Evolutionary conservation across 345 rosid species (phyloP).

Genomic region (Iberis pinnata): DNA sequence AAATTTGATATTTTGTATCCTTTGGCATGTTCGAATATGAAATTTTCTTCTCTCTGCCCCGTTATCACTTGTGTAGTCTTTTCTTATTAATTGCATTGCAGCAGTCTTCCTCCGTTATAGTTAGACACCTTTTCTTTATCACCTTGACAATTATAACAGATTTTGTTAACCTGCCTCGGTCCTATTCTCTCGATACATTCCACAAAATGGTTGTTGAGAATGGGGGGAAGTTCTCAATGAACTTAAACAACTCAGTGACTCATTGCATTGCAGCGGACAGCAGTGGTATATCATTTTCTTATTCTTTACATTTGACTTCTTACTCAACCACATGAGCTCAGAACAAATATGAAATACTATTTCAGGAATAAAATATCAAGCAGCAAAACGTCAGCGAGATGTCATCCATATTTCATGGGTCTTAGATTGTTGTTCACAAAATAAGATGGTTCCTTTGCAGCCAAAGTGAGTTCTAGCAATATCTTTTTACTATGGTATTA

Average conservation of each 20-base stretch:
- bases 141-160: slow-evolving; percentile 55
- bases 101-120: neutral
- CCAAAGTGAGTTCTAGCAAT: slow-evolving; percentile 54
- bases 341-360: slow-evolving; percentile 3
- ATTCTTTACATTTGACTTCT: slow-evolving; percentile 19
- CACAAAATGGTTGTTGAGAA: slow-evolving; percentile 88
- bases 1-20: slow-evolving; percentile 90
- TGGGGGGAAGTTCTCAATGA: slow-evolving; percentile 94
- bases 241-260: slow-evolving; percentile 75
- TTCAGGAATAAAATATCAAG: slow-evolving; percentile 83
- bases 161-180: slow-evolving; percentile 67
- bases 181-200: slow-evolving; percentile 53
- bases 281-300: slow-evolving; percentile 56
- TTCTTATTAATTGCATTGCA: slow-evolving; percentile 2
- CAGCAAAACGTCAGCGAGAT: slow-evolving; percentile 75
- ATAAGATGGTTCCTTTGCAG: slow-evolving; percentile 68
- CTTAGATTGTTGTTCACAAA: slow-evolving; percentile 71
- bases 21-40: slow-evolving; percentile 17
- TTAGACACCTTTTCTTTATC: slow-evolving; percentile 2
- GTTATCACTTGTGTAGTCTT: neutral
- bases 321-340: neutral
- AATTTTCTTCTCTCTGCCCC: neutral
- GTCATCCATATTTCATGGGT: slow-evolving; percentile 84
- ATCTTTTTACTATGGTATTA: slow-evolving; percentile 4
- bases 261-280: slow-evolving; percentile 90